phyloP scores from a whole-genome alignment of 768 basidiomycete genomes.

The Mycena capillaripes region DNA sequence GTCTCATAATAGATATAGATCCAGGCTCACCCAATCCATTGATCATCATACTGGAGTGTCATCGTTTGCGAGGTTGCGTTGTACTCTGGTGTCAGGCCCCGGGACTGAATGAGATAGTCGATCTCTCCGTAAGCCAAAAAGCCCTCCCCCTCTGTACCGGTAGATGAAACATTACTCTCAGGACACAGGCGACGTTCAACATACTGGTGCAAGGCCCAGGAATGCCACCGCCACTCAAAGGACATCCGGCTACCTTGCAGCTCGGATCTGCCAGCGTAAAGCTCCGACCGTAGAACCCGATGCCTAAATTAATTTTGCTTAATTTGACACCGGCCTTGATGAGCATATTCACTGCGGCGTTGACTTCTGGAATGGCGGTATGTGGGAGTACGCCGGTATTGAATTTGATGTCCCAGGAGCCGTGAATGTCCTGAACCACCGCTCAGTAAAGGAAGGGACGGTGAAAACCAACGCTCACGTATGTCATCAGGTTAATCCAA shows the following conservation, averaged over 20 bases:
- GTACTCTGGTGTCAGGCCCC: slow-evolving; percentile 15
- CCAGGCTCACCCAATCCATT: slow-evolving; percentile 17
- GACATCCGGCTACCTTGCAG: not conserved
- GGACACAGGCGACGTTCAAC: not conserved
- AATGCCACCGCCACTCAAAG: not conserved
- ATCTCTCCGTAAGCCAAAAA: slow-evolving; percentile 23
- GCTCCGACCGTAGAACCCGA: not conserved
- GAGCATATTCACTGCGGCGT: not conserved
- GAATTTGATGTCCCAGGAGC: slow-evolving; percentile 20
- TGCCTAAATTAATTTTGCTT: not conserved
- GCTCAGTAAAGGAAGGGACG: not conserved
- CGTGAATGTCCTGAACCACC: not conserved
- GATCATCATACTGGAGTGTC: slow-evolving; percentile 11
- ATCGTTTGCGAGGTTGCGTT: slow-evolving; percentile 16
- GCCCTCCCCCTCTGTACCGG: slow-evolving; percentile 13
- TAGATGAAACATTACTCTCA: not conserved
- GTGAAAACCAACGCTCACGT: not conserved
- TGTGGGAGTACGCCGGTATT: slow-evolving; percentile 17
- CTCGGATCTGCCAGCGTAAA: not conserved
- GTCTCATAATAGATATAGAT: not conserved
- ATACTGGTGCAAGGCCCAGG: not conserved
- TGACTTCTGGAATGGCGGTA: not conserved
- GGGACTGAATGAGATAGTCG: slow-evolving; percentile 21
- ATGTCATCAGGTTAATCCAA: slow-evolving; percentile 24
- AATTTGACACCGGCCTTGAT: not conserved